phyloP scores from a whole-genome alignment of 2,329 filamentous ascomycete genomes.

The Hypoxylon sp. region DNA sequence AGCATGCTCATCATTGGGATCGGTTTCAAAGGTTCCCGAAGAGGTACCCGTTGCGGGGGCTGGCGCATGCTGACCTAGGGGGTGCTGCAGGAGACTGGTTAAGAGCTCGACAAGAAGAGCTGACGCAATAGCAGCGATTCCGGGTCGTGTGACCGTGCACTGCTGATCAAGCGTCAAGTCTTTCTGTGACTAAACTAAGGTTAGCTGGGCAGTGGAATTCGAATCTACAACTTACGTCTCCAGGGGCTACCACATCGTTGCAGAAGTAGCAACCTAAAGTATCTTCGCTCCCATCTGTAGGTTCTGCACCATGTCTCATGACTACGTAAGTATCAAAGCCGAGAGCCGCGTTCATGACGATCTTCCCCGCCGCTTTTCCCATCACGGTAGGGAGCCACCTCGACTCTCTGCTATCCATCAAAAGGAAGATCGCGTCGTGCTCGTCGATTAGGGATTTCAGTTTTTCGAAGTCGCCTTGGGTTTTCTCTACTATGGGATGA shows the following conservation, averaged over 20 bases:
- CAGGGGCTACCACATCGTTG: slow-evolving; percentile 95
- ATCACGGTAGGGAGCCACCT: slow-evolving; percentile 97
- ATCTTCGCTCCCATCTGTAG: slow-evolving; percentile 66
- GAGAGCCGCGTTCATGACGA: slow-evolving; percentile 95
- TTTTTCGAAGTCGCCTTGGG: slow-evolving; percentile 79
- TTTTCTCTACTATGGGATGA: slow-evolving; percentile 84
- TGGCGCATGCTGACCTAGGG: slow-evolving; percentile 73
- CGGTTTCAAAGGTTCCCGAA: slow-evolving; percentile 61
- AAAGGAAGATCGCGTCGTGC: slow-evolving; percentile 93
- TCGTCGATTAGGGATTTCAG: slow-evolving; percentile 81
- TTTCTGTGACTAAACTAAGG: slow-evolving; percentile 79
- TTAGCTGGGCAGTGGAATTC: slow-evolving; percentile 41
- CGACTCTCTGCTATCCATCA: slow-evolving; percentile 96
- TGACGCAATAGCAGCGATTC: slow-evolving; percentile 91
- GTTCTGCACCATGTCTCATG: slow-evolving; percentile 89
- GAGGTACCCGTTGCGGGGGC: slow-evolving; percentile 62
- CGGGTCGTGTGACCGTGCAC: slow-evolving; percentile 95
- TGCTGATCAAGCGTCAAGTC: slow-evolving; percentile 97
- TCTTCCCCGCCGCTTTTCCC: slow-evolving; percentile 91
- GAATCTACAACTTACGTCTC: slow-evolving; percentile 75
- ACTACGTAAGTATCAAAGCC: slow-evolving; percentile 98
- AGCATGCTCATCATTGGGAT: slow-evolving; percentile 67
- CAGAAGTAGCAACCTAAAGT: slow-evolving; percentile 97
- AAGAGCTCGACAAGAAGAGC: slow-evolving; percentile 91
- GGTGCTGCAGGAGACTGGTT: slow-evolving; percentile 89